Conservation (phyloP, 371 early-diverging fungal species). For the Homolaphlyctis polyrhiza region DNA sequence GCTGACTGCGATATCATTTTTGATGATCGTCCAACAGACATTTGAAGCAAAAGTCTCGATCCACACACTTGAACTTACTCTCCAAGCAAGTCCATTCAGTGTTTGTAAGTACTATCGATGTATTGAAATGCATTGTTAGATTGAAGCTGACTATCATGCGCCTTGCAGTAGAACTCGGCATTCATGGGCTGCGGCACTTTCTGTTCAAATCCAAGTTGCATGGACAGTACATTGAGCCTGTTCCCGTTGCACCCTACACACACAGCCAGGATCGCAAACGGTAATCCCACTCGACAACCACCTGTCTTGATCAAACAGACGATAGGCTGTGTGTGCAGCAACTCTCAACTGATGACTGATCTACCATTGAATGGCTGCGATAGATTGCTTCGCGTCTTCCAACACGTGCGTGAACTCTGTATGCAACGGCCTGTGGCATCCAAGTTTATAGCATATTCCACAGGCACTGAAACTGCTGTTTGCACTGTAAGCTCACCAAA, state of each 20-base stretch:
- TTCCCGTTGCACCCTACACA: conserved; percentile 30
- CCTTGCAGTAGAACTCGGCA: conserved; percentile 54
- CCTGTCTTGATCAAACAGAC: neutral
- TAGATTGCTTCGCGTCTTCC: conserved; percentile 61
- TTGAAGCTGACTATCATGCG: neutral
- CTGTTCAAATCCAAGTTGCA: conserved; percentile 63
- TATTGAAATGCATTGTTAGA: neutral
- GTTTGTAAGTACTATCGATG: conserved; percentile 4
- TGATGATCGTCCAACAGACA: neutral
- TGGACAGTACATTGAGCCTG: conserved; percentile 59
- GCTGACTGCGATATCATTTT: too few relatives aligned
- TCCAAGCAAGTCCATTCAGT: conserved; percentile 17
- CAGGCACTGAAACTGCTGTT: conserved; percentile 58
- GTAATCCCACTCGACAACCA: too few relatives aligned
- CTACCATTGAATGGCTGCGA: too few relatives aligned
- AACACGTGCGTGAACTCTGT: conserved; percentile 34
- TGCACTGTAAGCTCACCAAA: too few relatives aligned
- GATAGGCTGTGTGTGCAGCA: neutral
- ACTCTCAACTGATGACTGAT: too few relatives aligned
- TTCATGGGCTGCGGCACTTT: conserved; percentile 70
- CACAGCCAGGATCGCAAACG: conserved; percentile 20
- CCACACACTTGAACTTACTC: conserved; percentile 23
- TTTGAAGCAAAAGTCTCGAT: conserved; percentile 15
- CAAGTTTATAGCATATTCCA: conserved; percentile 56
- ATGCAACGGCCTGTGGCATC: conserved; percentile 34